phyloP scores from a whole-genome alignment of 148 eudicot genomes.

The Diospyros kaki region DNA sequence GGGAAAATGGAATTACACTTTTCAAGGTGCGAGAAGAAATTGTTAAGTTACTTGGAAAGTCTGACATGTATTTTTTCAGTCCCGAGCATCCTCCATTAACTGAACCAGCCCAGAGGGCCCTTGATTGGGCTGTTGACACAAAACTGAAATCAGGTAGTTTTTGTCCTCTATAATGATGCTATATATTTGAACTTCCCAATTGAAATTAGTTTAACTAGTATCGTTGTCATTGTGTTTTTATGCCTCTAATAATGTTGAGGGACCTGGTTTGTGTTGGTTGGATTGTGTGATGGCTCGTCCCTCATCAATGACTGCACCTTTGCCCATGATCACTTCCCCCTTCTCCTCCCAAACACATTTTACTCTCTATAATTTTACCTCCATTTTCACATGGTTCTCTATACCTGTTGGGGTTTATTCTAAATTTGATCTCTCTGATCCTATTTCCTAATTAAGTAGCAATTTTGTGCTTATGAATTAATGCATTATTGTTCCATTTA shows the following conservation, averaged over 20 bases:
- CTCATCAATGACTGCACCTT: too few relatives aligned
- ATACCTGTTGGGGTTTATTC: too few relatives aligned
- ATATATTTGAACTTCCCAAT: not conserved
- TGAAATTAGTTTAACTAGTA: not conserved
- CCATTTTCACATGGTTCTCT: too few relatives aligned
- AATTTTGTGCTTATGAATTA: not conserved
- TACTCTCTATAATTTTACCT: too few relatives aligned
- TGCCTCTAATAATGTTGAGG: not conserved
- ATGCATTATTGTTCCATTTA: not conserved
- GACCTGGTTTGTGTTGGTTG: not conserved
- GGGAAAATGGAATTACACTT: slow-evolving; percentile 67
- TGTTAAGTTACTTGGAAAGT: slow-evolving; percentile 72
- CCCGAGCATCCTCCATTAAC: slow-evolving; percentile 88
- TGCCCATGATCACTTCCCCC: too few relatives aligned
- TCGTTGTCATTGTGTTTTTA: not conserved
- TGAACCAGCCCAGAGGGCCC: slow-evolving; percentile 75
- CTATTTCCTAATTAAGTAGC: not conserved
- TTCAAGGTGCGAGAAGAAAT: slow-evolving; percentile 76
- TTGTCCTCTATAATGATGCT: slow-evolving; percentile 4
- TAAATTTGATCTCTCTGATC: too few relatives aligned
- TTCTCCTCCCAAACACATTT: too few relatives aligned
- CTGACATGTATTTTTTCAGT: slow-evolving; percentile 55
- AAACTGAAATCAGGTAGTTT: slow-evolving; percentile 73
- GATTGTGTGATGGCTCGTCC: slow-evolving; percentile 6
- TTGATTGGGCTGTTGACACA: slow-evolving; percentile 81